These are phyloP conservation scores for Irpex rosettiformis DNA, from an alignment of 1,284 basidiomycete species.

Conservation along the genomic window DNA sequence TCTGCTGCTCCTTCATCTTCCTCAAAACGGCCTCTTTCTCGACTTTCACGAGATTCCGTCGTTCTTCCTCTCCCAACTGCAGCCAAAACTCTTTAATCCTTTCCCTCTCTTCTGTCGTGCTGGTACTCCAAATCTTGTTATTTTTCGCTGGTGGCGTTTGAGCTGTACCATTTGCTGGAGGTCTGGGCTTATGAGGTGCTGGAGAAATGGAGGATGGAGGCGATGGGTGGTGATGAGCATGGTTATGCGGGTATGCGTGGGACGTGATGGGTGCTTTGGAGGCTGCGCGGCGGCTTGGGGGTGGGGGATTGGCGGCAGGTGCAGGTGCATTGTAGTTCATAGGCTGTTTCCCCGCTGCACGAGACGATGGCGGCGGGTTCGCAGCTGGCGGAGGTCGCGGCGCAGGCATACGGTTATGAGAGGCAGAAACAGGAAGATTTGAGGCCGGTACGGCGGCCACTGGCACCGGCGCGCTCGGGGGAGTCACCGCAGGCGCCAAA, in stretches of 20 bases:
- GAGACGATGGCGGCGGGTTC: constrained; percentile 53
- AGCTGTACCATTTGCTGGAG: constrained; percentile 33
- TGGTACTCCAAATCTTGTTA: constrained; percentile 87
- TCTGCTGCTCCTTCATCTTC: constrained; percentile 99
- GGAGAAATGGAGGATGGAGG: constrained; percentile 65
- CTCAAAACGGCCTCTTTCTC: constrained; percentile 96
- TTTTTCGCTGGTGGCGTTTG: constrained; percentile 36
- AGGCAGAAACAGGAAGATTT: constrained; percentile 39
- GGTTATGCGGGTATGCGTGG: constrained; percentile 50
- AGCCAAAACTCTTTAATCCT: constrained; percentile 99
- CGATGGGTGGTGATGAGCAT: constrained; percentile 64
- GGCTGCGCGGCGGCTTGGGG: constrained; percentile 51
- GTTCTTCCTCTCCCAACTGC: constrained; percentile 82
- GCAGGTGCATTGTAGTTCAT: constrained; percentile 48
- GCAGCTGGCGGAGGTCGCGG: constrained; percentile 36
- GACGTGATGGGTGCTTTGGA: constrained; percentile 64
- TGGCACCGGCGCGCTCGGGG: constrained; percentile 8
- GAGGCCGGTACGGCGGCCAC: constrained; percentile 25
- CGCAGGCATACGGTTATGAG: constrained; percentile 40
- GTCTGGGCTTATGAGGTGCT: constrained; percentile 43
- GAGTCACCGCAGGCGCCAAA: constrained; percentile 19
- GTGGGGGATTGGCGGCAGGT: constrained; percentile 27
- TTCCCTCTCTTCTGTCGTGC: constrained; percentile 88
- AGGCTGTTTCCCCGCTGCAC: constrained; percentile 76
- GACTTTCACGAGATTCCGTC: constrained; percentile 87